phyloP scores from a whole-genome alignment of 441 rosid species.

The Populus trichocarpa region DNA sequence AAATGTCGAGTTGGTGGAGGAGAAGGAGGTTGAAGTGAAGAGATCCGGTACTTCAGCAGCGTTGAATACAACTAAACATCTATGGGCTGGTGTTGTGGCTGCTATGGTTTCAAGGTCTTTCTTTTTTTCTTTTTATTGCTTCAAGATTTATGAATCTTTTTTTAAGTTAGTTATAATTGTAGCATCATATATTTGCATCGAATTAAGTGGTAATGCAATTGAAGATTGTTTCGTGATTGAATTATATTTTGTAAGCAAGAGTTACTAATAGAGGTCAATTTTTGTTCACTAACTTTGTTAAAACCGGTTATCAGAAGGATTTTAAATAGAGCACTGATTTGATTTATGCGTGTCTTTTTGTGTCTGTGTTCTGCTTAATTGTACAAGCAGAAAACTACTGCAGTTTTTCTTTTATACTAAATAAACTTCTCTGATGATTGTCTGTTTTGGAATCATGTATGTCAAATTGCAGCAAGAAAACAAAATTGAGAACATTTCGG shows the following conservation, averaged over 20 bases:
- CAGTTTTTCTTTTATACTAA: not conserved
- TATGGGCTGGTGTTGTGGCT: conserved; percentile 90
- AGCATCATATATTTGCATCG: not conserved
- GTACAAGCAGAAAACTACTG: not conserved
- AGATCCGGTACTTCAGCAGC: conserved; percentile 46
- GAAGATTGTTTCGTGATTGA: not conserved
- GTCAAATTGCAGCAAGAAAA: not conserved
- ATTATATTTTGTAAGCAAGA: not conserved
- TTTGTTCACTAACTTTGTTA: not conserved
- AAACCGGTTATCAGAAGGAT: not conserved
- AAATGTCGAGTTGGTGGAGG: conserved; percentile 26
- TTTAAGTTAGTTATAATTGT: not conserved
- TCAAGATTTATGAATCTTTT: not conserved
- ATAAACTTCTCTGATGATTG: not conserved
- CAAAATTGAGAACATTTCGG: not conserved
- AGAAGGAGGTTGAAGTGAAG: conserved; percentile 25
- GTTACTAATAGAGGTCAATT: too few relatives aligned
- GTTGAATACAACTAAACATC: conserved; percentile 75
- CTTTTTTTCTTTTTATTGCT: not conserved
- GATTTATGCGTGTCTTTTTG: not conserved
- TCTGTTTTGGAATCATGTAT: not conserved
- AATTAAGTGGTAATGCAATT: not conserved
- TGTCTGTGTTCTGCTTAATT: not conserved
- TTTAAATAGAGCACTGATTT: not conserved
- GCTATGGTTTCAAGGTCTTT: conserved; percentile 91